Base-by-base conservation (phyloP, 441 rosid genomes). In the Arabidopsis hybrid region DNA sequence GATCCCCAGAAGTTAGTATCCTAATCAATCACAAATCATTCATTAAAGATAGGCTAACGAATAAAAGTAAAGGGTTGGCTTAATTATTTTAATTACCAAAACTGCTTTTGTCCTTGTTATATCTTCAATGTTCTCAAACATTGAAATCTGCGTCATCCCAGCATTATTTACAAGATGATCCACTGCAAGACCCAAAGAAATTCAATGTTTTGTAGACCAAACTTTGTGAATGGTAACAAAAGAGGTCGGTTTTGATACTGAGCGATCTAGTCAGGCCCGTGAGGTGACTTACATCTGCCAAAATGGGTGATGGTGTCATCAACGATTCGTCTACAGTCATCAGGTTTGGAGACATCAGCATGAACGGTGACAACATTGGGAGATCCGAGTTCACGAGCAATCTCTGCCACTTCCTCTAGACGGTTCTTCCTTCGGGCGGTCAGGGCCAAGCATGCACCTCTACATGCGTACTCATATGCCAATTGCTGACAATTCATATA, bases 141-240 rank as follows among this genome's bases (percentile, higher is more conserved):
- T 13, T 43, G 80, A 60, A n/a, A 78, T 60, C 11, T 82, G 53
- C 8, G 2, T 8, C 8, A 90, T 75, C 58, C 98, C 98, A 35
- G 96, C 95, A 66, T 85, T 90, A n/a, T 83, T 83, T 6, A 91
- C 88, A 58, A 91, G 80, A 80, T 91, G 95, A 80, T 91, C 92
- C 93, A 90, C 95, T 90, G 81, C 75, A 63, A 16, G 9, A 26
- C n/a, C 16, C 29, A 60, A 66, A 65, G 4, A 2, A 14, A 46
- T n/a, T 11, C 17, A 29, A 10, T 55, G 17, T 51, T 12, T 18
- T 40, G 0, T 11, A 1, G 16, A 47, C 11, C 39, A 59, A 70
- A 36, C 7, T 49, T 14, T 52, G 21, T 45, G 17, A 72, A n/a
- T 34, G 46, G 17, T 60, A 17, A 32, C 29, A 29, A 39, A 16